Base-by-base conservation (phyloP, 2,329 filamentous ascomycete species). In the Exophiala spinifera region DNA sequence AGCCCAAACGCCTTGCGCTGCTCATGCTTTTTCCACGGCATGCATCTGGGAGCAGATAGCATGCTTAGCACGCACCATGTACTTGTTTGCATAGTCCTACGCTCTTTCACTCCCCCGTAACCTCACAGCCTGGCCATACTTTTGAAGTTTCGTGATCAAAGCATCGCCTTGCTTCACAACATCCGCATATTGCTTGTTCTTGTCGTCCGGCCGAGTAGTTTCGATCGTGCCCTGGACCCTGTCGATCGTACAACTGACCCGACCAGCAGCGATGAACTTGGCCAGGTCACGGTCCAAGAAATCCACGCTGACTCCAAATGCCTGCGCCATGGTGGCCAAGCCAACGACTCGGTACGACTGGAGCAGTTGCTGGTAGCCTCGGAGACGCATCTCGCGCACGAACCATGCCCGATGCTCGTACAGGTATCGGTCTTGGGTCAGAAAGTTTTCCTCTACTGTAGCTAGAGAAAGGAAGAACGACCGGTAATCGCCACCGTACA, bases 141-240 rank as follows among this genome's bases (percentile, higher is more conserved):
- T 99, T 77, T 99, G 94, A 64, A 99, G 79, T 81, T 99, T 99
- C 55, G 94, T 99, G 71, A 99, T 97, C 60, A 99, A 81, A 74
- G 95, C 89, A 73, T 99, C 94, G 28, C 94, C 94, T 71, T 97
- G 94, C 77, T 94, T 94, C 58, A 99, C 91, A 34, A 97, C 91
- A 66, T 99, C 94, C 66, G 91, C 88, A 75, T 99, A 99, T 77
- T 99, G 94, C 82, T 96, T 96, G 81, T 97, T 97, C 85, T 99
- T 99, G 77, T 96, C 91, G 70, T 97, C 94, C 7, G 92, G 91
- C 51, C 94, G 83, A 77, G 96, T 96, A 42, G 94, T 99, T 81
- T 97, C 94, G 66, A 99, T 97, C 64, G 97, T 88, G 63, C 92
- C 94, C 56, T 91, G 89, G 61, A 99, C 94, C 51, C 94, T 89